Base-by-base conservation (phyloP, 2,329 filamentous ascomycete species). In the Coleophoma eucalyptorum region DNA sequence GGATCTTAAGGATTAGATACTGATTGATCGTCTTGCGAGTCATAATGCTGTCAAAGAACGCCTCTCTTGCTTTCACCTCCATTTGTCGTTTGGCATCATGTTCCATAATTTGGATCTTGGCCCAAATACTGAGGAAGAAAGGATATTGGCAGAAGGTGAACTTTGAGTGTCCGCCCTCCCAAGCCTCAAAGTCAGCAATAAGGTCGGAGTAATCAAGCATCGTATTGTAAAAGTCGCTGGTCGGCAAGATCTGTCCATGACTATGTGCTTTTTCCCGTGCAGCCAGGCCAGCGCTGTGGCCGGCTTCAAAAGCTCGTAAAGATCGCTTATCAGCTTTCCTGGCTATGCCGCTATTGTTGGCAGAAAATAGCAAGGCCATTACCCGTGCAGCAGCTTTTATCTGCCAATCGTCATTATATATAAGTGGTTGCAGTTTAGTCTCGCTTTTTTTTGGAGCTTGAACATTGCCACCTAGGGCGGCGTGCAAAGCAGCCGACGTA, bases 61-160 rank as follows among this genome's bases (percentile, higher is more conserved):
- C 90, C 64, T 96, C 89, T 46, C 91, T 80, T 10, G 91, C 91
- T 66, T 90, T 93, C 56, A 83, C 84, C 62, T 90, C 86, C 91
- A 96, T 96, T 67, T 96, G 90, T 7, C 91, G 81, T 55, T 86
- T 83, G 7, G 90, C 89, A 67, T 97, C 92, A 62, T 95, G 82
- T 63, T 96, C 90, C 60, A 96, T 75, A 43, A 96, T 93, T 57
- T 87, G 87, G 52, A 94, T 96, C 69, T 97, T 97, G 26, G 91
- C 87, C 75, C 90, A 92, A 57, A 97, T 91, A 55, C 90, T 96
- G 38, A 97, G 76, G 58, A 96, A 85, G 62, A 96, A 95, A 0
- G 92, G 90, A 62, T 95, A 96, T 65, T 96, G 90, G 65, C 91
- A 96, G 64, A 97, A 96, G 0, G 89, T 81, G 64, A 96, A 96